Conservation (phyloP, 208 protist genomes). For the Leptomonas seymouri region DNA sequence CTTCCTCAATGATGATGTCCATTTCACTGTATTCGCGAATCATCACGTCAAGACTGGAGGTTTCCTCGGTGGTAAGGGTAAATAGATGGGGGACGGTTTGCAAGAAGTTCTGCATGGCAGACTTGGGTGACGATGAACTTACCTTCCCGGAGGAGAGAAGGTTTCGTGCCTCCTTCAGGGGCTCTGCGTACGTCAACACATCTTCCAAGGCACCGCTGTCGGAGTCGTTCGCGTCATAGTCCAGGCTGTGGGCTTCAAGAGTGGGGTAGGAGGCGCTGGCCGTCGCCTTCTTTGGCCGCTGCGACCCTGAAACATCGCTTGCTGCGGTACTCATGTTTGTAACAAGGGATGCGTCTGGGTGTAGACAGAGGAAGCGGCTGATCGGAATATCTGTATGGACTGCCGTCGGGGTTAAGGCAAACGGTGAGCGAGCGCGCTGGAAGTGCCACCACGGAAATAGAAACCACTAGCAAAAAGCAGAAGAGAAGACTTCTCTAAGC, state of each 20-base stretch:
- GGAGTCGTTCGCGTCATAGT: slow-evolving; percentile 20
- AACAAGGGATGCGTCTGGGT: neutral
- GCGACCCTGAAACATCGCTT: neutral
- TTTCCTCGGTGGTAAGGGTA: slow-evolving; percentile 61
- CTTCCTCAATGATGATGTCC: slow-evolving; percentile 82
- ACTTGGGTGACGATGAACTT: slow-evolving; percentile 15
- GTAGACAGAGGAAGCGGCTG: too few relatives aligned
- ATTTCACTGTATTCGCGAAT: slow-evolving; percentile 85
- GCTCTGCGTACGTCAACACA: slow-evolving; percentile 27
- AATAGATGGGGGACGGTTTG: slow-evolving; percentile 80
- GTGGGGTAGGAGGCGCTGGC: neutral
- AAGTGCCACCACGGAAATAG: too few relatives aligned
- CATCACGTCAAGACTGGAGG: slow-evolving; percentile 64
- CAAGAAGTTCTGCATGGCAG: slow-evolving; percentile 64
- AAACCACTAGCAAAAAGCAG: too few relatives aligned
- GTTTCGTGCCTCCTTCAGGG: slow-evolving; percentile 31
- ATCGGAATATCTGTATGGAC: too few relatives aligned
- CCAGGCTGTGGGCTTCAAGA: slow-evolving; percentile 3
- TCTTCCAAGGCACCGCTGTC: slow-evolving; percentile 28
- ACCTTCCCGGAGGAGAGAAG: slow-evolving; percentile 5
- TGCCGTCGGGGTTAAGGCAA: too few relatives aligned
- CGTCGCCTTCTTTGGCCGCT: slow-evolving; percentile 8
- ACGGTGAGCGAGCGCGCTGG: too few relatives aligned
- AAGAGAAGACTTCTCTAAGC: too few relatives aligned
- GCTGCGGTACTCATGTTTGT: slow-evolving; percentile 4